Evolutionary conservation across 306 rosid genomes (phyloP).

Genomic region (Pterocarpus macrocarpus): DNA sequence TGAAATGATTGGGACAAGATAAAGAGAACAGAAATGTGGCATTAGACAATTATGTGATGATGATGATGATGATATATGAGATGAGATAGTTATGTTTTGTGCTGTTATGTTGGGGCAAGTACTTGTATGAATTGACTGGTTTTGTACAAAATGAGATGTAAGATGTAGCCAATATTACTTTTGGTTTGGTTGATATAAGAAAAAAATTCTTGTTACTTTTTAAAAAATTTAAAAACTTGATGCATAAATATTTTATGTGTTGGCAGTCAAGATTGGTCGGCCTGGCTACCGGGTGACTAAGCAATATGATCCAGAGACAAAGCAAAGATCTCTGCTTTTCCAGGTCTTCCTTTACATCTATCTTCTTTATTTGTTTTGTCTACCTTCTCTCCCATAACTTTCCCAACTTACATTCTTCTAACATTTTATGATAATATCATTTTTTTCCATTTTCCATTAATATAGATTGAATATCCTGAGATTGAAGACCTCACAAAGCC

Average conservation of each 20-base stretch:
- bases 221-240: not conserved
- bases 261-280: conserved; percentile 92
- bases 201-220: not conserved
- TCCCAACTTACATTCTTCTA: not conserved
- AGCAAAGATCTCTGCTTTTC: conserved; percentile 93
- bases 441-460: not conserved
- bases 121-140: not conserved
- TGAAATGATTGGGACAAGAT: not conserved
- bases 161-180: not conserved
- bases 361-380: not conserved
- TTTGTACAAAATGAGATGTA: not conserved
- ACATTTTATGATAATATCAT: not conserved
- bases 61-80: not conserved
- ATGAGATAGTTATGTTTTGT: not conserved
- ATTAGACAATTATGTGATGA: not conserved
- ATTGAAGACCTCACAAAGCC: conserved; percentile 93
- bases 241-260: conserved; percentile 12
- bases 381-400: not conserved
- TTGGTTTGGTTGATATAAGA: not conserved
- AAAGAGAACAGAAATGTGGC: not conserved
- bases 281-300: conserved; percentile 95
- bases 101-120: not conserved
- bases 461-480: conserved; percentile 97
- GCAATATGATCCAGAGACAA: conserved; percentile 91
- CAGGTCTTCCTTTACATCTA: conserved; percentile 60